These are phyloP conservation scores for Myrica gale DNA, from an alignment of 306 rosid genomes.

Conservation along the genomic window DNA sequence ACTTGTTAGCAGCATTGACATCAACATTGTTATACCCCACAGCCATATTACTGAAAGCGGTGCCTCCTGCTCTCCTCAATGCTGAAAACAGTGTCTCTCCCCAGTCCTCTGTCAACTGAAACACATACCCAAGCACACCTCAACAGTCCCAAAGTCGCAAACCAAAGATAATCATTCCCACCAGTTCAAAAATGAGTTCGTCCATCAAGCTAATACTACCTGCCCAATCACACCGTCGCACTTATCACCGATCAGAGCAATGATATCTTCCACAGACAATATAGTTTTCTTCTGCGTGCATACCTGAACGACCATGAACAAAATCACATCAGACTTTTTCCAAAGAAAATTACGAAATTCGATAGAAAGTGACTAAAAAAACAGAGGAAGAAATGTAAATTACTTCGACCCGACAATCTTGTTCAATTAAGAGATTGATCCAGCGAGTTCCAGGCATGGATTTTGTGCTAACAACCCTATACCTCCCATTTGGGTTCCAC, in stretches of 20 bases:
- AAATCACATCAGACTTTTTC: conserved; percentile 8
- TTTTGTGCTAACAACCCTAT: conserved; percentile 96
- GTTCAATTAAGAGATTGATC: conserved; percentile 88
- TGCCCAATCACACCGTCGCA: conserved; percentile 99
- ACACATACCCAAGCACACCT: conserved; percentile 19
- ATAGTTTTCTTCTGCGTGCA: conserved; percentile 94
- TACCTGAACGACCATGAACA: conserved; percentile 49
- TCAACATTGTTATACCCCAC: conserved; percentile 97
- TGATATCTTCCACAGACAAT: conserved; percentile 85
- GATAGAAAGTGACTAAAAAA: neutral
- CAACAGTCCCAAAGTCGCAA: conserved; percentile 6
- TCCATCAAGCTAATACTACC: conserved; percentile 35
- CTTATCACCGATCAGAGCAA: conserved; percentile 85
- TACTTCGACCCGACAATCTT: conserved; percentile 94
- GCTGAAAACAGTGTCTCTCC: conserved; percentile 95
- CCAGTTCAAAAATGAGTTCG: conserved; percentile 4
- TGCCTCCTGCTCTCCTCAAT: conserved; percentile 94
- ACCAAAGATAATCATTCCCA: conserved; percentile 1
- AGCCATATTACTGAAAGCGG: conserved; percentile 96
- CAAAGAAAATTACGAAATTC: neutral
- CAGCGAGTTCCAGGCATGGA: conserved; percentile 99
- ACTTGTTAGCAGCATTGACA: conserved; percentile 82
- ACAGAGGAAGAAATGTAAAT: neutral
- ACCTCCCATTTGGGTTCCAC: conserved; percentile 92
- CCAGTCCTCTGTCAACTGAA: conserved; percentile 98